These are phyloP conservation scores for Cenchrus americanus DNA, from an alignment of 176 grass and related monocot genomes.

Conservation along the genomic window DNA sequence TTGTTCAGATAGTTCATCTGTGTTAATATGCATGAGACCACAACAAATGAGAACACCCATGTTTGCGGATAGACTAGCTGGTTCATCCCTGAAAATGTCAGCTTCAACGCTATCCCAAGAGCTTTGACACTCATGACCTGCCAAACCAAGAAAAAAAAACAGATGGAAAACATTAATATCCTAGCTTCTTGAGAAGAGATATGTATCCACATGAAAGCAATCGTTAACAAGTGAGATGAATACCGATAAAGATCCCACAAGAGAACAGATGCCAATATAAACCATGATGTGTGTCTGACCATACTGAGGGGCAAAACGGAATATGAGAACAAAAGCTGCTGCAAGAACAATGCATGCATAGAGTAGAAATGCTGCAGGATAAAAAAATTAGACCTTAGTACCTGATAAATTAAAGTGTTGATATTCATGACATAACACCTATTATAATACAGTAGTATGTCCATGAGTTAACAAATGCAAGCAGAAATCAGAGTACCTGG, in stretches of 20 bases:
- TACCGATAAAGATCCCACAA: constrained; percentile 85
- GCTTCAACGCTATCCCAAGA: constrained; percentile 92
- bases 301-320: constrained; percentile 76
- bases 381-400: constrained; percentile 43
- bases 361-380: constrained; percentile 67
- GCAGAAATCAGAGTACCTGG: constrained; percentile 54
- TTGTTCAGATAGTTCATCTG: constrained; percentile 99
- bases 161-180: constrained; percentile 25
- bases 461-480: background rate
- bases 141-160: constrained; percentile 31
- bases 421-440: background rate
- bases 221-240: constrained; percentile 29
- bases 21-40: constrained; percentile 74
- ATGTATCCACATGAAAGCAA: constrained; percentile 15
- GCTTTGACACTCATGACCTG: constrained; percentile 99
- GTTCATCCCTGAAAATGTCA: constrained; percentile 97
- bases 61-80: constrained; percentile 93
- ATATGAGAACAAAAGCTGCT: constrained; percentile 75
- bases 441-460: background rate
- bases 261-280: constrained; percentile 84
- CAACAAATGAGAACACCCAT: constrained; percentile 86
- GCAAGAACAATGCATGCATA: constrained; percentile 69
- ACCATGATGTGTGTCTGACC: constrained; percentile 88
- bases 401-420: constrained; percentile 1
- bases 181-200: constrained; percentile 3